These are phyloP conservation scores for Aureobasidium sp. DNA, from an alignment of 2,329 filamentous ascomycete species.

Conservation along the genomic window DNA sequence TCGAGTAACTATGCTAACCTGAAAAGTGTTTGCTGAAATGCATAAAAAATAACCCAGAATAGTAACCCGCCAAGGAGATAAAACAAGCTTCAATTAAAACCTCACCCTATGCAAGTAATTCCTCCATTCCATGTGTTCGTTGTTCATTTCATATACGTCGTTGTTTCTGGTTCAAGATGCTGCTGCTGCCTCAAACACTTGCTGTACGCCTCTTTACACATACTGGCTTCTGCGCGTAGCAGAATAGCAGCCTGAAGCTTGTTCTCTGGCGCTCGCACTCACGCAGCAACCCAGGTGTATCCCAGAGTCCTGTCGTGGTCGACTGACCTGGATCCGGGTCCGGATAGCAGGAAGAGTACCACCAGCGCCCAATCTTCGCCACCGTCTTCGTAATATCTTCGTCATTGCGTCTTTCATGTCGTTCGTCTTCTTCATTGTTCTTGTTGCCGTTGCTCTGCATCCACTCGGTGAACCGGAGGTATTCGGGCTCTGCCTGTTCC, in stretches of 20 bases:
- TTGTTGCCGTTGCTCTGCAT: neutral
- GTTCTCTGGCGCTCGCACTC: constrained; percentile 86
- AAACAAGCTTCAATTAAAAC: neutral
- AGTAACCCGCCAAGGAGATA: neutral
- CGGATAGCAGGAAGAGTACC: constrained; percentile 93
- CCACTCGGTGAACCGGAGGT: neutral
- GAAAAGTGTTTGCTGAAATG: neutral
- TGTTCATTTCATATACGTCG: neutral
- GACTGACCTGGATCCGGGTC: constrained; percentile 46
- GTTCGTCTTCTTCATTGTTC: constrained; percentile 2
- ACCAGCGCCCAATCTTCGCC: constrained; percentile 86
- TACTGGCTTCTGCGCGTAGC: constrained; percentile 74
- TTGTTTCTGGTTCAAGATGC: neutral
- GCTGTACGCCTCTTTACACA: constrained; percentile 42
- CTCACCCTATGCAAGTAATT: neutral
- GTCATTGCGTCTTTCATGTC: constrained; percentile 44
- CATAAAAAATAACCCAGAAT: neutral
- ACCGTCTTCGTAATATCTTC: constrained; percentile 90
- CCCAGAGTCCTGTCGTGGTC: constrained; percentile 61
- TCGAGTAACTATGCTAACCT: neutral
- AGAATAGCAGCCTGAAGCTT: constrained; percentile 84
- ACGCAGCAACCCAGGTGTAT: constrained; percentile 62
- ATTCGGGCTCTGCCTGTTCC: constrained; percentile 5
- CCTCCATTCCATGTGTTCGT: neutral
- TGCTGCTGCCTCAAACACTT: constrained; percentile 34